phyloP scores from a whole-genome alignment of 305 asterid genomes.

The Fraxinus ornus region DNA sequence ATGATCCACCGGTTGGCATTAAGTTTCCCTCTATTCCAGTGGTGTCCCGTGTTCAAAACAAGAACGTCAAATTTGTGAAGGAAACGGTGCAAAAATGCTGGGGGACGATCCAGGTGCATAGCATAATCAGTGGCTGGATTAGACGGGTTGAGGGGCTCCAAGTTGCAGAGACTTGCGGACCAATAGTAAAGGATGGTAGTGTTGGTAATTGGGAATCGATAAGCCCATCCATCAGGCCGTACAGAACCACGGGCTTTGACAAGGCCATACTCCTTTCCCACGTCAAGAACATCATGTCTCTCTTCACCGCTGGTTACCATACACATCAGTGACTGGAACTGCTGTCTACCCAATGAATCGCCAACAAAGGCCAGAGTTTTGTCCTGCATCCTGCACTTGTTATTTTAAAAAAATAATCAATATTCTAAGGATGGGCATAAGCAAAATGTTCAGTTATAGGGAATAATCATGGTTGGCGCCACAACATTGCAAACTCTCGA shows the following conservation, averaged over 20 bases:
- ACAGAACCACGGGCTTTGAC: slow-evolving; percentile 69
- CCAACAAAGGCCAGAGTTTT: slow-evolving; percentile 88
- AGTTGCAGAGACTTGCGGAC: slow-evolving; percentile 86
- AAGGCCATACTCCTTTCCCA: slow-evolving; percentile 80
- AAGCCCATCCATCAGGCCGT: slow-evolving; percentile 97
- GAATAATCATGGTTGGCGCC: not conserved
- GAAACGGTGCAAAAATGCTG: slow-evolving; percentile 59
- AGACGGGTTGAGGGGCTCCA: slow-evolving; percentile 58
- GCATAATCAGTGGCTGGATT: slow-evolving; percentile 24
- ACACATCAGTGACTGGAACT: slow-evolving; percentile 37
- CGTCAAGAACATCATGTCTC: slow-evolving; percentile 62
- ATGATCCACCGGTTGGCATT: slow-evolving; percentile 85
- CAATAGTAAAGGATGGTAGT: slow-evolving; percentile 88
- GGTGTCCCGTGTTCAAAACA: slow-evolving; percentile 90
- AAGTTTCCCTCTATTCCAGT: slow-evolving; percentile 91
- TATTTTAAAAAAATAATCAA: not conserved
- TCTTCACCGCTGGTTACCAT: slow-evolving; percentile 86
- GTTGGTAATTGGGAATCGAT: slow-evolving; percentile 66
- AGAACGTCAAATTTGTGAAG: slow-evolving; percentile 58
- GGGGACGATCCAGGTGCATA: slow-evolving; percentile 80
- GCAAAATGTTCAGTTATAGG: not conserved
- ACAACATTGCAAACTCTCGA: not conserved
- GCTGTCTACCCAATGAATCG: slow-evolving; percentile 96
- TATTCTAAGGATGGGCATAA: not conserved
- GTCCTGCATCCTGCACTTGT: slow-evolving; percentile 62